A percentile compares a stretch with the other conserved stretches of the same genome.
Conservation (phyloP, 495 filamentous ascomycete genomes). For the Neurospora sp. region DNA sequence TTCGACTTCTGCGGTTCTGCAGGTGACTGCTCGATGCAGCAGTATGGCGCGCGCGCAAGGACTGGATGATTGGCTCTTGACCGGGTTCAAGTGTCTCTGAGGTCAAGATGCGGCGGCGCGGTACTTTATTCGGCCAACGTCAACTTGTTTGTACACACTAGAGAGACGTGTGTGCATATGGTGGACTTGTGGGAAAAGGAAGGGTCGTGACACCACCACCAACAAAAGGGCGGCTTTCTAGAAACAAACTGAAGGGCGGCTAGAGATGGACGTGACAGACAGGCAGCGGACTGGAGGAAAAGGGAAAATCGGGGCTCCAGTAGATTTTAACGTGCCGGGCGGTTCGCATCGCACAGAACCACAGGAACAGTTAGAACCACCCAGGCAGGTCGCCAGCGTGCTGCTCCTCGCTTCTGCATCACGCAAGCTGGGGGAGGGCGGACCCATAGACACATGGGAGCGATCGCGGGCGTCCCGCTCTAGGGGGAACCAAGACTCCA, state of each 20-base stretch:
- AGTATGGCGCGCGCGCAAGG: background rate
- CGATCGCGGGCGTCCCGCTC: background rate
- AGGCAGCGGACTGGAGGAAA: background rate
- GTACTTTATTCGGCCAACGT: background rate
- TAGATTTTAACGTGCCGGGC: slow-evolving; percentile 9
- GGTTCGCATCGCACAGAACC: slow-evolving; percentile 3
- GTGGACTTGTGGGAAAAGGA: background rate
- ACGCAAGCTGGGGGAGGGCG: slow-evolving; percentile 9
- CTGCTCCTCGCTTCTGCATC: slow-evolving; percentile 10
- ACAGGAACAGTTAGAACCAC: background rate
- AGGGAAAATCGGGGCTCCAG: slow-evolving; percentile 13
- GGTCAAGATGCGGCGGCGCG: background rate
- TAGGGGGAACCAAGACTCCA: slow-evolving; percentile 2
- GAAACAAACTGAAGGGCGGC: slow-evolving; percentile 1
- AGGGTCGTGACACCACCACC: slow-evolving; percentile 1
- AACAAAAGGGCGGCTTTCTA: background rate
- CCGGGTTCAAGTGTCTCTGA: background rate
- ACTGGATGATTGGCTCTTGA: background rate
- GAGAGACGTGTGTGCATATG: background rate
- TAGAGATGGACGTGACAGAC: slow-evolving; percentile 4
- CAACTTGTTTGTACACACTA: background rate
- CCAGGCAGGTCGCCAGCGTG: slow-evolving; percentile 2
- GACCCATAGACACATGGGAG: slow-evolving; percentile 3
- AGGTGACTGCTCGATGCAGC: background rate
- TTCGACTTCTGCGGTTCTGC: background rate